These are phyloP conservation scores for Beauveria brongniartii DNA, from an alignment of 2,329 filamentous ascomycete species.

Conservation along the genomic window DNA sequence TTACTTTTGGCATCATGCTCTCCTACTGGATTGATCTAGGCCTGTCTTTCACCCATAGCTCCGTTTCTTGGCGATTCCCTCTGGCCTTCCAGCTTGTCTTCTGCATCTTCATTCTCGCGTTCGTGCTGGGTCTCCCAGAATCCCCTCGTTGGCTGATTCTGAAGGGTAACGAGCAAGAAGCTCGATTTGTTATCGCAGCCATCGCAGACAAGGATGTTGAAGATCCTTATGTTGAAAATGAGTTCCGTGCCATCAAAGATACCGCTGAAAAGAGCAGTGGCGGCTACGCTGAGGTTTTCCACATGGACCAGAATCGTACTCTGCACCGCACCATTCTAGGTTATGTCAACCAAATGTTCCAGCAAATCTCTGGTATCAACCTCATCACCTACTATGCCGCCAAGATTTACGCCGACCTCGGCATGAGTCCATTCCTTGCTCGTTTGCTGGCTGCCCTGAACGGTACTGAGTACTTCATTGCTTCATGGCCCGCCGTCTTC, in stretches of 20 bases:
- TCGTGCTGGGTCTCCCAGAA: slow-evolving; percentile 47
- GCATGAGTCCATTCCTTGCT: slow-evolving; percentile 45
- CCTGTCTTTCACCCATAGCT: slow-evolving; percentile 39
- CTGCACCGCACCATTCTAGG: slow-evolving; percentile 54
- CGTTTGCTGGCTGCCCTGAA: slow-evolving; percentile 44
- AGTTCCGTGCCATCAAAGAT: slow-evolving; percentile 54
- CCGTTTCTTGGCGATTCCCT: slow-evolving; percentile 49
- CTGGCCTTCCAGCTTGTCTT: slow-evolving; percentile 48
- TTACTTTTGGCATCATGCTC: slow-evolving; percentile 48
- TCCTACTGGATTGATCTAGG: slow-evolving; percentile 55
- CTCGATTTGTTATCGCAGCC: slow-evolving; percentile 37
- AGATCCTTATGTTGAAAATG: slow-evolving; percentile 49
- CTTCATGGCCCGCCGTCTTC: slow-evolving; percentile 52
- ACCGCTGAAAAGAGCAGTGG: slow-evolving; percentile 64
- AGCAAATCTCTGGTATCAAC: slow-evolving; percentile 56
- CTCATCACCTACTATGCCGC: slow-evolving; percentile 57
- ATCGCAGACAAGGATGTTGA: slow-evolving; percentile 46
- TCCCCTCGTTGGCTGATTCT: slow-evolving; percentile 41
- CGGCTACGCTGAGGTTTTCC: slow-evolving; percentile 51
- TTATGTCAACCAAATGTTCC: slow-evolving; percentile 55
- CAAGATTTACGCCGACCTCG: slow-evolving; percentile 48
- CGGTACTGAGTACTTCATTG: slow-evolving; percentile 48
- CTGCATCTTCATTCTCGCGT: slow-evolving; percentile 46
- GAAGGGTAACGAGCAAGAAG: slow-evolving; percentile 39
- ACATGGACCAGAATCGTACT: slow-evolving; percentile 45